Evolutionary conservation across 1,139 yeast genomes (phyloP).

Genomic region (Protomyces macrosporus): DNA sequence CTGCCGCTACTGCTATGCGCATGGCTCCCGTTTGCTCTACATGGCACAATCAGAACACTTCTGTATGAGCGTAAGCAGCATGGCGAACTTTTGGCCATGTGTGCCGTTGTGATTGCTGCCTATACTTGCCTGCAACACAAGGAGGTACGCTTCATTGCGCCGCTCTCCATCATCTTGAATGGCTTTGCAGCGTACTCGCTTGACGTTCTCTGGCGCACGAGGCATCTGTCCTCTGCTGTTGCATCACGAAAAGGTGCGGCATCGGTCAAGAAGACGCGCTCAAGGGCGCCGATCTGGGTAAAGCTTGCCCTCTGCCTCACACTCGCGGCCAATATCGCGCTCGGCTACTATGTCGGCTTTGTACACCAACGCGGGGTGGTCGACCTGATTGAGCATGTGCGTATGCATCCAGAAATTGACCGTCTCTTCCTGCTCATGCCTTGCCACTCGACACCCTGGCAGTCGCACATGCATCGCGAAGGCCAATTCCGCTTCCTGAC

Average conservation of each 20-base stretch:
- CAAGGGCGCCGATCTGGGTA: neutral
- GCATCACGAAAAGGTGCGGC: neutral
- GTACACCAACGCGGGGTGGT: constrained; percentile 83
- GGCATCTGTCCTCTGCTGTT: neutral
- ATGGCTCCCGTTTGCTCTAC: constrained; percentile 56
- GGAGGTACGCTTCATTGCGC: constrained; percentile 86
- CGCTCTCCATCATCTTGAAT: constrained; percentile 70
- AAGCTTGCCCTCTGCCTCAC: constrained; percentile 11
- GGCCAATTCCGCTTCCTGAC: constrained; percentile 64
- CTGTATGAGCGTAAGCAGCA: constrained; percentile 31
- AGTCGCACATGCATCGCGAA: constrained; percentile 63
- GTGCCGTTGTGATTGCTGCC: constrained; percentile 45
- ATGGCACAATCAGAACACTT: constrained; percentile 39
- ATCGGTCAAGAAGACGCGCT: no score
- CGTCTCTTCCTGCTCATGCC: constrained; percentile 79
- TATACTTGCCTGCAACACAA: constrained; percentile 74
- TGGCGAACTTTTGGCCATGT: constrained; percentile 37
- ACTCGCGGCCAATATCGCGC: constrained; percentile 41
- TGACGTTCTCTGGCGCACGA: neutral
- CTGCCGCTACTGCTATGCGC: constrained; percentile 68
- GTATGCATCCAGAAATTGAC: constrained; percentile 43
- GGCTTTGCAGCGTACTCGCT: constrained; percentile 39
- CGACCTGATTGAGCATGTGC: constrained; percentile 54
- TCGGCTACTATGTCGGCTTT: constrained; percentile 53
- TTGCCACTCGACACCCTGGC: constrained; percentile 97